Conservation (phyloP, 306 rosid species). For the Acacia crassicarpa region DNA sequence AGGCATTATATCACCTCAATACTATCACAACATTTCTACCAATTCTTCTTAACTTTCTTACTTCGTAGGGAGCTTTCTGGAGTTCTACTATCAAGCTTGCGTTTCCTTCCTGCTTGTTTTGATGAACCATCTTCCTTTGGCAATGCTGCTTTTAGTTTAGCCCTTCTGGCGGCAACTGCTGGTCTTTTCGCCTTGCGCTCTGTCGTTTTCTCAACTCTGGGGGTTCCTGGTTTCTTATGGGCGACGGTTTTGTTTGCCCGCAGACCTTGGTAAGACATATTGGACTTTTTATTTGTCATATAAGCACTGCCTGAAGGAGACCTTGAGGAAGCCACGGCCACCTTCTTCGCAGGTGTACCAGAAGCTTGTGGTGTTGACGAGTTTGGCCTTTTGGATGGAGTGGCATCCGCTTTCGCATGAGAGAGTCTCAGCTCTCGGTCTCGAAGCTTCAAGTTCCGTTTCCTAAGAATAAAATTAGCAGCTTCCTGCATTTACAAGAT, state of each 20-base stretch:
- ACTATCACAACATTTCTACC: slow-evolving; percentile 38
- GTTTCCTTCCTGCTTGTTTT: slow-evolving; percentile 64
- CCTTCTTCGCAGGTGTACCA: slow-evolving; percentile 55
- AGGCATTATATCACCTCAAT: not conserved
- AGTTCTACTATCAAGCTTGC: slow-evolving; percentile 76
- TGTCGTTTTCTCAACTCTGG: slow-evolving; percentile 39
- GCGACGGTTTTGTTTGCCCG: slow-evolving; percentile 70
- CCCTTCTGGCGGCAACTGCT: slow-evolving; percentile 82
- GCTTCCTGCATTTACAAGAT: slow-evolving; percentile 64
- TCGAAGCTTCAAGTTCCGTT: slow-evolving; percentile 66
- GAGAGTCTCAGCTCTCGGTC: slow-evolving; percentile 67
- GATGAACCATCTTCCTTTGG: slow-evolving; percentile 40
- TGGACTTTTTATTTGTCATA: slow-evolving; percentile 29
- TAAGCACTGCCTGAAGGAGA: slow-evolving; percentile 39
- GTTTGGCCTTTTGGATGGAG: slow-evolving; percentile 57
- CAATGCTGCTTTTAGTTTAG: slow-evolving; percentile 32
- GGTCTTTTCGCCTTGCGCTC: slow-evolving; percentile 69
- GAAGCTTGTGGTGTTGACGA: slow-evolving; percentile 32
- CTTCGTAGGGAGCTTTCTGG: slow-evolving; percentile 57
- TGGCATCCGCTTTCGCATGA: slow-evolving; percentile 54
- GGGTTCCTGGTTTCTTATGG: slow-evolving; percentile 46
- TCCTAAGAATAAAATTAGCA: slow-evolving; percentile 56
- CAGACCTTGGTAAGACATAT: slow-evolving; percentile 75
- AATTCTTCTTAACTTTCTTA: slow-evolving; percentile 56
- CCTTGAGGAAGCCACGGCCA: slow-evolving; percentile 31